Evolutionary conservation across 2,329 filamentous ascomycete species (phyloP), one percentile per base, ranked within the genome.

Genomic region (Diaporthe caulivora): DNA sequence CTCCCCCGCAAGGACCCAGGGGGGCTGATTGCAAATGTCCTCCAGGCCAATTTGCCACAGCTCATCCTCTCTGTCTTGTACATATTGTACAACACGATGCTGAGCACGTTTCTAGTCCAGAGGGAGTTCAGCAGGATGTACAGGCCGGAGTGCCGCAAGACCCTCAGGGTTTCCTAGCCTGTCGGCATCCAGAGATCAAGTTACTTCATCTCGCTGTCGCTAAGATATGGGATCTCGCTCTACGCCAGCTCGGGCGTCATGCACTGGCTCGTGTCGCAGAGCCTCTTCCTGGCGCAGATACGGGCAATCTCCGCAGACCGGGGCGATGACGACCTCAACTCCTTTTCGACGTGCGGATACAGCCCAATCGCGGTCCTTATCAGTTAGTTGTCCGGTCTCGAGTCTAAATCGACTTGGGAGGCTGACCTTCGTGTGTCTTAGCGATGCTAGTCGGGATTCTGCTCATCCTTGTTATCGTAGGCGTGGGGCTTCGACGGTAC

Each of bases 201-300:
- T 2, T 86, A 85, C 74, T 86, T 82, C 65, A 83, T 88, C 15
- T 82, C 81, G 3, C 75, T 89, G 2, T 86, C 87, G 2, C 83
- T 84, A 51, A 80, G 80, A 31, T 89, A 86, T 72, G 82, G 81
- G 0, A 68, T 87, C 1, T 83, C 86, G 0, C 77, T 87, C 1
- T 78, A 84, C 1, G 73, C 77, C 0, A 74, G 76, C 6, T 82
- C 80, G 1, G 81, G 78, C 0, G 6, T 85, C 1, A 77, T 88
- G 69, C 86, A 89, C 75, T 88, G 86, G 86, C 79, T 88, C 4
- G 80, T 86, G 9, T 88, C 86, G 0, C 85, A 87, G 72, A 83
- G 82, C 55, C 74, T 87, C 1, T 88, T 87, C 77, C 74, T 87
- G 1, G 83, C 83, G 0, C 79, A 82, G 5, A 82, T 85, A n/a